These are phyloP conservation scores for Panicum virgatum DNA, from an alignment of 202 grass and related monocot genomes.

Conservation along the genomic window DNA sequence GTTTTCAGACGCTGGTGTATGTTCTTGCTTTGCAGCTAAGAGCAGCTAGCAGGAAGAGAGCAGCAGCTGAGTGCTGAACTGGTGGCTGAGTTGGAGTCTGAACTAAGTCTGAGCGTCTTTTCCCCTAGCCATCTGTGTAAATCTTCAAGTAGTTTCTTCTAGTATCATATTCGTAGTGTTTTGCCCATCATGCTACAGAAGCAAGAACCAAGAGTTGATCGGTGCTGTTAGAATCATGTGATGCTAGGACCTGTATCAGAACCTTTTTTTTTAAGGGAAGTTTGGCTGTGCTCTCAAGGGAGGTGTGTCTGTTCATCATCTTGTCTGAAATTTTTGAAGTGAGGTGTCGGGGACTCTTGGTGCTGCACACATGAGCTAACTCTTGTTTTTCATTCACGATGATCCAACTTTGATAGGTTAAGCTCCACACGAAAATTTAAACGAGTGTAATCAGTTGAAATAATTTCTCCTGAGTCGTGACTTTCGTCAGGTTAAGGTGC, in stretches of 20 bases:
- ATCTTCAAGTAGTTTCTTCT: not conserved
- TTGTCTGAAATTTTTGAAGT: not conserved
- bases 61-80: constrained; percentile 10
- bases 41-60: constrained; percentile 42
- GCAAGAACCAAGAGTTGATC: not conserved
- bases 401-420: too few species aligned
- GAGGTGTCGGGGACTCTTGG: not conserved
- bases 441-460: too few species aligned
- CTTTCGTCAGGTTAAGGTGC: too few species aligned
- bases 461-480: too few species aligned
- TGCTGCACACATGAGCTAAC: not conserved
- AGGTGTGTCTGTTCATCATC: not conserved
- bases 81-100: not conserved
- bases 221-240: constrained; percentile 18
- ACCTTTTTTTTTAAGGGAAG: constrained; percentile 14
- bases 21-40: constrained; percentile 37
- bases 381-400: too few species aligned
- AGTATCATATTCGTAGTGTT: not conserved
- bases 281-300: not conserved
- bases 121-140: not conserved
- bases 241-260: constrained; percentile 7
- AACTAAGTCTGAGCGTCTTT: constrained; percentile 1
- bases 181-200: not conserved
- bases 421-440: too few species aligned
- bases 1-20: not conserved